Conservation (phyloP, 768 basidiomycete species). For the Peribolospora baueri region DNA sequence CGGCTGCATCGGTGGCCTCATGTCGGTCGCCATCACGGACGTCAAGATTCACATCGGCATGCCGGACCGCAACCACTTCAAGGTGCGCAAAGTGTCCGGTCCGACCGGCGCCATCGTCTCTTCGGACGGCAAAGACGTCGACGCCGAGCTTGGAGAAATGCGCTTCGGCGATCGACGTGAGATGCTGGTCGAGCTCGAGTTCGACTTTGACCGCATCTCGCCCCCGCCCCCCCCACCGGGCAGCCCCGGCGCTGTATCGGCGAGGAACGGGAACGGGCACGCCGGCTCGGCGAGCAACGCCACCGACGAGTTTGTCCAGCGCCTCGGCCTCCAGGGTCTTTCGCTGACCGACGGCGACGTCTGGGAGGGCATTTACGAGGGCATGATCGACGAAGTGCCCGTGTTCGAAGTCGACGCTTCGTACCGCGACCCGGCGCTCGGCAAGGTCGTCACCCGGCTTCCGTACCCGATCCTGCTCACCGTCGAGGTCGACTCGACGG, state of each 20-base stretch:
- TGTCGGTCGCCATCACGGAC: constrained; percentile 73
- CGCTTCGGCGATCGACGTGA: constrained; percentile 92
- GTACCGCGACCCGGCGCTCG: constrained; percentile 72
- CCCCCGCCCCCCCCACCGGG: too few relatives aligned
- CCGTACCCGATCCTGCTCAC: constrained; percentile 81
- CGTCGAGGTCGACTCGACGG: neutral
- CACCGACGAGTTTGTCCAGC: constrained; percentile 55
- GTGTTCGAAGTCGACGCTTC: constrained; percentile 80
- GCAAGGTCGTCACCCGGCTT: constrained; percentile 61
- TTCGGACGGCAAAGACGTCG: constrained; percentile 79
- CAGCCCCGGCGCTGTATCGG: too few relatives aligned
- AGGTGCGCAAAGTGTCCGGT: constrained; percentile 81
- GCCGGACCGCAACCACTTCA: constrained; percentile 69
- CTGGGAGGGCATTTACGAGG: constrained; percentile 25
- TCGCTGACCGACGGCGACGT: constrained; percentile 11
- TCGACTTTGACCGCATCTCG: constrained; percentile 25
- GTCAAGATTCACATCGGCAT: constrained; percentile 92
- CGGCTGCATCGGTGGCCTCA: constrained; percentile 85
- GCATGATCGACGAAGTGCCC: constrained; percentile 93
- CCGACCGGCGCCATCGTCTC: constrained; percentile 65
- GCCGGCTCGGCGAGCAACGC: constrained; percentile 30
- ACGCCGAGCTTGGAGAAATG: constrained; percentile 81
- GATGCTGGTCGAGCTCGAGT: constrained; percentile 86
- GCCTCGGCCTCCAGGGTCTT: constrained; percentile 10
- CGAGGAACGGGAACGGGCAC: constrained; percentile 27